Conservation (phyloP, 2,329 filamentous ascomycete species). For the Beauveria rudraprayagi region DNA sequence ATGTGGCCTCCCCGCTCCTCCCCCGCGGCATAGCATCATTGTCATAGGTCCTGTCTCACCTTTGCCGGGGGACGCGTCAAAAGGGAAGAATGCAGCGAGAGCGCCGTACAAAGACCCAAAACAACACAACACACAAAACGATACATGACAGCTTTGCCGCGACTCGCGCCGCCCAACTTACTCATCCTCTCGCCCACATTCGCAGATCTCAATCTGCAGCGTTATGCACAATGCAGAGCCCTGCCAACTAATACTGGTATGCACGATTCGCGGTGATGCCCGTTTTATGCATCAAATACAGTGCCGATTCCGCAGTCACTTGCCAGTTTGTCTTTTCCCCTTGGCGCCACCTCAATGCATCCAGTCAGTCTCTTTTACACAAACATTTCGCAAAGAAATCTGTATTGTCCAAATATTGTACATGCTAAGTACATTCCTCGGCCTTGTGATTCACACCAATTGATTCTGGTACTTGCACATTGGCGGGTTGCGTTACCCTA, state of each 20-base stretch:
- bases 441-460: neutral
- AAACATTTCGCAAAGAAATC: too few species aligned
- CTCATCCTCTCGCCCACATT: neutral
- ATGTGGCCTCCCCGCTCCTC: neutral
- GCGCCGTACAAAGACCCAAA: neutral
- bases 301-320: neutral
- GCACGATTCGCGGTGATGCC: neutral
- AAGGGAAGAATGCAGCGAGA: neutral
- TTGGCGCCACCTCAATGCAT: neutral
- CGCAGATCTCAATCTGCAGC: neutral
- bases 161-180: neutral
- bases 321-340: neutral
- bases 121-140: neutral
- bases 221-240: neutral
- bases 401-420: neutral
- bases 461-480: neutral
- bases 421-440: neutral
- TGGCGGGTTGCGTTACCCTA: neutral
- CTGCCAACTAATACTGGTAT: neutral
- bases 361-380: too few species aligned
- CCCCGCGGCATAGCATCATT: conserved; percentile 1
- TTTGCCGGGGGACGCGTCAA: neutral
- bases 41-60: neutral
- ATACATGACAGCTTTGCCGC: neutral
- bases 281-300: neutral